Percentiles rank a stretch among this genome's conserved stretches.
These are phyloP conservation scores for Chrysanthemum makinoi DNA, from an alignment of 129 eudicot genomes.

Conservation along the genomic window DNA sequence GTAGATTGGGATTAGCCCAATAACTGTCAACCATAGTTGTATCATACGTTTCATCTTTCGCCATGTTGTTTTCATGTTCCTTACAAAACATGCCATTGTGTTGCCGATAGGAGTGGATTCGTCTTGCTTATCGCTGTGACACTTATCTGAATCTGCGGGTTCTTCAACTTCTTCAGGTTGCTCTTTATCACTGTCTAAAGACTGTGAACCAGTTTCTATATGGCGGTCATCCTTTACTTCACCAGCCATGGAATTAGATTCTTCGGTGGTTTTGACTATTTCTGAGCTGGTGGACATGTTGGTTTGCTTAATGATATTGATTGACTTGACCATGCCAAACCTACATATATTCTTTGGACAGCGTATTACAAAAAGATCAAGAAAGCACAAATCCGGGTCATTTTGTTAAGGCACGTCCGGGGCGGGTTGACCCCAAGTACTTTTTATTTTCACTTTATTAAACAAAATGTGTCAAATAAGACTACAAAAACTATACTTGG, in stretches of 20 bases:
- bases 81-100: too few relatives aligned
- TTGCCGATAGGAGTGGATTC: conserved; percentile 7
- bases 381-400: neutral
- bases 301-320: conserved; percentile 57
- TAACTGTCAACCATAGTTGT: conserved; percentile 26
- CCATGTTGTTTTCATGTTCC: too few relatives aligned
- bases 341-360: conserved; percentile 36
- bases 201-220: neutral
- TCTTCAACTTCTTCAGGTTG: conserved; percentile 31
- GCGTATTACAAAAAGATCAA: neutral
- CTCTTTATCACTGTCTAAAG: conserved; percentile 18
- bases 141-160: conserved; percentile 15
- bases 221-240: neutral
- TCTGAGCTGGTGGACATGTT: conserved; percentile 25
- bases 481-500: too few relatives aligned
- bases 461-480: too few relatives aligned
- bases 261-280: conserved; percentile 23
- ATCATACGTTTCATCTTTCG: conserved; percentile 36
- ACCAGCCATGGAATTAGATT: conserved; percentile 15
- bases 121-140: neutral
- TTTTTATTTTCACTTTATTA: too few relatives aligned
- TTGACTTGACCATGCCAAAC: conserved; percentile 80
- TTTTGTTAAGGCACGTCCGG: too few relatives aligned
- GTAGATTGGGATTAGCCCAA: too few relatives aligned
- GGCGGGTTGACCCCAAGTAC: too few relatives aligned